These are phyloP conservation scores for Candida tammaniensis DNA, from an alignment of 805 yeast genomes.

Conservation along the genomic window DNA sequence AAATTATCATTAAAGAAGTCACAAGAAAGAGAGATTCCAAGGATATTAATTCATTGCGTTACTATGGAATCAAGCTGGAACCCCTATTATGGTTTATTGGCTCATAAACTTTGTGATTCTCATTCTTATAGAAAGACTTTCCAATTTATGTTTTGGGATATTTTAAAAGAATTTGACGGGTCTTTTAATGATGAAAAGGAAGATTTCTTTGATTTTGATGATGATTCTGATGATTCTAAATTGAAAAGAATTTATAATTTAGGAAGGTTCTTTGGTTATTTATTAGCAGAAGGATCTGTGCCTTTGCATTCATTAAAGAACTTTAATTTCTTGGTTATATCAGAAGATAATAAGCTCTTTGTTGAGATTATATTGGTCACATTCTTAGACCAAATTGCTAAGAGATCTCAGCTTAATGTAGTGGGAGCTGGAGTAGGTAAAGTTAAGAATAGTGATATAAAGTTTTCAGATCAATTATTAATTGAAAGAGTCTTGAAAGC, in stretches of 20 bases:
- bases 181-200: slow-evolving; percentile 40
- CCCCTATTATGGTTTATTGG: slow-evolving; percentile 84
- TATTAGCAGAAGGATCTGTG: slow-evolving; percentile 71
- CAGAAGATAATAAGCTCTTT: slow-evolving; percentile 64
- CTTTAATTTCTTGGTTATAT: slow-evolving; percentile 67
- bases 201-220: slow-evolving; percentile 35
- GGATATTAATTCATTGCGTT: slow-evolving; percentile 81
- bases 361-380: slow-evolving; percentile 71
- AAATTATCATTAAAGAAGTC: slow-evolving; percentile 72
- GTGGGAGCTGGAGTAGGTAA: slow-evolving; percentile 44
- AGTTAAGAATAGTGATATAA: slow-evolving; percentile 26
- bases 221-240: slow-evolving; percentile 51
- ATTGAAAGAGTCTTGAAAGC: slow-evolving; percentile 53
- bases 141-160: slow-evolving; percentile 89
- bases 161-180: slow-evolving; percentile 64
- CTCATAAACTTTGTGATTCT: slow-evolving; percentile 69
- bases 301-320: slow-evolving; percentile 71
- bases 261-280: slow-evolving; percentile 76
- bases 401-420: slow-evolving; percentile 51
- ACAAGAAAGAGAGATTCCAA: slow-evolving; percentile 85
- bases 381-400: slow-evolving; percentile 62
- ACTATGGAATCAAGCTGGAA: slow-evolving; percentile 79
- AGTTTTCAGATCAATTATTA: slow-evolving; percentile 47
- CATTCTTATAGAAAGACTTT: slow-evolving; percentile 78
- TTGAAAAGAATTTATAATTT: slow-evolving; percentile 62